Base-by-base conservation (phyloP, 495 filamentous ascomycete genomes). In the Oidiodendron maius region DNA sequence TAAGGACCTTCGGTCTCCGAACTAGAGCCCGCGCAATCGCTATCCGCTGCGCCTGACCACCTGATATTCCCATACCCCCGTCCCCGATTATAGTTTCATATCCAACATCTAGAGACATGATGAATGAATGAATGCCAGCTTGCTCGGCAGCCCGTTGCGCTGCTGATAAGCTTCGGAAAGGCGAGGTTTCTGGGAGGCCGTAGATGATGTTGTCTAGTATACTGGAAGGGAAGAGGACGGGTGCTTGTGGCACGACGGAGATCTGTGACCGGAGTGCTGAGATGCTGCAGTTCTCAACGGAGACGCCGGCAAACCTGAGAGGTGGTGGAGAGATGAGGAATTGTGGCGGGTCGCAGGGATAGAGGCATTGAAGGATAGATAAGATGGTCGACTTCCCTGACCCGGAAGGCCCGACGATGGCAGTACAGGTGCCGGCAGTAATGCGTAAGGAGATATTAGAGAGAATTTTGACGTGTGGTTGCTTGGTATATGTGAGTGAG, bases 311-410 rank as follows among this genome's bases (percentile, higher is more conserved):
- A 48, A 89, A 76, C 23, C 75, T 78, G 2, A 96, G 61, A 52
- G 61, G 18, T 30, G 60, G 50, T 0, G 62, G 64, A 4, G 41
- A 30, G 25, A 13, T n/a, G 50, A 72, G 61, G 1, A 64, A 46
- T 16, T 62, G 59, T 13, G 62, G 56, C 9, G 58, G 53, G 13
- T 55, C 41, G 3, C 68, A 65, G 17, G 65, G 57, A 55, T 87
- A 87, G 15, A 90, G 72, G 2, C 78, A 73, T 0, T 93, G 65
- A 0, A 97, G 72, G 0, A 98, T 66, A 0, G 82, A 81, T 1
- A 82, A 78, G 35, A 96, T 76, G 1, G 94, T 97, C 12, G 83
- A 89, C 68, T 98, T 98, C 0, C 93, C 91, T 20, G 80, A 86
- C 0, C 94, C 94, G 0, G 90, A 96, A 3, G 76, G 63, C 11